phyloP scores from a whole-genome alignment of 176 grass and related monocot species.

The Bromus sterilis region DNA sequence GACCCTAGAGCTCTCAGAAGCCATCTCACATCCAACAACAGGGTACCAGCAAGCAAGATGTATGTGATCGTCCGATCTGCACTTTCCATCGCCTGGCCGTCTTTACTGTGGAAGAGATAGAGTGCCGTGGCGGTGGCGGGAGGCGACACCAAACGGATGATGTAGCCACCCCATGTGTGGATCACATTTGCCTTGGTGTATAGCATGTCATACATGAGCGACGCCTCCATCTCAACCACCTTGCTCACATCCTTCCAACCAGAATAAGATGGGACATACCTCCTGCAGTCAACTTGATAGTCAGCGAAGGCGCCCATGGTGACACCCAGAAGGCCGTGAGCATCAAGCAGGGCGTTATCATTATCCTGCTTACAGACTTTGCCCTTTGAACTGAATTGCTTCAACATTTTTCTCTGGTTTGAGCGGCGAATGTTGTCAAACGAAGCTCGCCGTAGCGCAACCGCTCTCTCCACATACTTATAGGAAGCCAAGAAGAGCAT shows the following conservation, averaged over 20 bases:
- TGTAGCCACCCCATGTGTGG: neutral
- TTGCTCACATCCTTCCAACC: neutral
- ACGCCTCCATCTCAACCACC: slow-evolving; percentile 6
- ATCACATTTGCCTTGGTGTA: slow-evolving; percentile 26
- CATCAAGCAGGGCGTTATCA: neutral
- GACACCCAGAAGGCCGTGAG: neutral
- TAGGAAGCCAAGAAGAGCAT: neutral
- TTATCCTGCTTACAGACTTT: too few species aligned
- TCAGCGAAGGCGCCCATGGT: neutral
- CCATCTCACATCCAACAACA: slow-evolving; percentile 22
- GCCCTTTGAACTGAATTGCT: neutral
- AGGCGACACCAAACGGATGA: neutral
- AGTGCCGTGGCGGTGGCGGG: neutral
- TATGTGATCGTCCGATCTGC: slow-evolving; percentile 43
- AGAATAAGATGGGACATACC: neutral
- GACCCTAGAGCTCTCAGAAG: slow-evolving; percentile 1
- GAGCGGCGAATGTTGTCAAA: neutral
- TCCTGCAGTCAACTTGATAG: neutral
- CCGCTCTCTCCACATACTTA: neutral
- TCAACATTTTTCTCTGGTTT: neutral
- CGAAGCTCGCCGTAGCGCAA: neutral
- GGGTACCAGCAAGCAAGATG: slow-evolving; percentile 29
- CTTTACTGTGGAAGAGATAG: neutral
- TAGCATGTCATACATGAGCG: slow-evolving; percentile 19
- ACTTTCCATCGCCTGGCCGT: neutral